Percentiles rank a stretch among this genome's conserved stretches.
These are phyloP conservation scores for Alternaria sp. DNA, from an alignment of 2,329 filamentous ascomycete species.

Conservation along the genomic window DNA sequence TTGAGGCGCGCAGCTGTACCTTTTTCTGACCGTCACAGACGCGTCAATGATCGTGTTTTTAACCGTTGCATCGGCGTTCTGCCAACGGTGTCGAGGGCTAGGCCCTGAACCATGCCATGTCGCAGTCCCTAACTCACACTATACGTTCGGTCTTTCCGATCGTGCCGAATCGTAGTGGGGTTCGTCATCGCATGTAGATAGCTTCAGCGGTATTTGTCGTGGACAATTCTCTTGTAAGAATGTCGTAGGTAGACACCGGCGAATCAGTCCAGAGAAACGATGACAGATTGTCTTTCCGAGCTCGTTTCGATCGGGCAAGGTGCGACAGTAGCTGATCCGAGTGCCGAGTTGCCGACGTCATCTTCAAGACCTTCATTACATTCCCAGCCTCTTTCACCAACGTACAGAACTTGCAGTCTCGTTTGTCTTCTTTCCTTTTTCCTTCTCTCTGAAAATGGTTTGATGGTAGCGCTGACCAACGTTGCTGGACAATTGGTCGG, in stretches of 20 bases:
- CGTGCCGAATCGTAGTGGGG: neutral
- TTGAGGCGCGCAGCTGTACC: constrained; percentile 10
- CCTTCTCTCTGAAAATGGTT: neutral
- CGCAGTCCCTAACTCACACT: constrained; percentile 1
- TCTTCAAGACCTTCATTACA: neutral
- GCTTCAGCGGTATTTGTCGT: neutral
- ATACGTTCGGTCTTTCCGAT: constrained; percentile 7
- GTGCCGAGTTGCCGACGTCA: constrained; percentile 2
- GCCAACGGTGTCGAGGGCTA: constrained; percentile 2
- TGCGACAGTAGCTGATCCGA: constrained; percentile 1
- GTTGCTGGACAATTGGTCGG: neutral
- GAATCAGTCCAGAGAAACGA: neutral
- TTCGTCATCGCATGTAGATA: neutral
- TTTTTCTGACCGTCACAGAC: constrained; percentile 18
- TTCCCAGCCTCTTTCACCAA: neutral
- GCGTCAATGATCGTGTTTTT: constrained; percentile 17
- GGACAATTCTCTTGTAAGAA: neutral
- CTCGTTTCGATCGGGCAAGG: constrained; percentile 14
- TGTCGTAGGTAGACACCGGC: neutral
- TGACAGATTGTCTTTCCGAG: constrained; percentile 9
- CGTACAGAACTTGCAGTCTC: neutral
- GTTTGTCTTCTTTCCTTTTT: neutral
- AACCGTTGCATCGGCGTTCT: constrained; percentile 11
- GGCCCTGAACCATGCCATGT: neutral
- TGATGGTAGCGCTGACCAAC: neutral